These are phyloP conservation scores for Fusarium sp. DNA, from an alignment of 2,329 filamentous ascomycete species.

Conservation along the genomic window DNA sequence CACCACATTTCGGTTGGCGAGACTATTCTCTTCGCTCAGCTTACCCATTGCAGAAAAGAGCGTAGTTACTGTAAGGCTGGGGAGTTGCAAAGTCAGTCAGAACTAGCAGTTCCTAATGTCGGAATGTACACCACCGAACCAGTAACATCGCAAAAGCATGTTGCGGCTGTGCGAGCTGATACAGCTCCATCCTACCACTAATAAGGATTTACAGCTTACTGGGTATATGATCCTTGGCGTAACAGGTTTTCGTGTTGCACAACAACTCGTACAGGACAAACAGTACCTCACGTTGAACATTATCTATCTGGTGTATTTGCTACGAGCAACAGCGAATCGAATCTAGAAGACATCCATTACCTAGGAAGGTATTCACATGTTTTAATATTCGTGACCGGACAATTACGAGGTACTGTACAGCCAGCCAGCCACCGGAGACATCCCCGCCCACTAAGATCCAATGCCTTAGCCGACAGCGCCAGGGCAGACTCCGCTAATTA, in stretches of 20 bases:
- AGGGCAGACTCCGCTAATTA: slow-evolving; percentile 1
- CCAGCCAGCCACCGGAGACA: background rate
- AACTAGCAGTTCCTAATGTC: background rate
- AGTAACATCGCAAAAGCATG: slow-evolving; percentile 1
- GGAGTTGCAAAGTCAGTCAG: background rate
- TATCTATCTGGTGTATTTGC: background rate
- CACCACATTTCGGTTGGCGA: slow-evolving; percentile 9
- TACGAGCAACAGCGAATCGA: background rate
- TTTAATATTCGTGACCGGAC: background rate
- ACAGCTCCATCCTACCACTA: slow-evolving; percentile 1
- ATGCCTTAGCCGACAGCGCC: background rate
- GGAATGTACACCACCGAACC: background rate
- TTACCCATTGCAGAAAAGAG: background rate
- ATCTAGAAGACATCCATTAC: too few relatives aligned
- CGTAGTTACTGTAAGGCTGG: background rate
- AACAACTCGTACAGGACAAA: background rate
- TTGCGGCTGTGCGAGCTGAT: slow-evolving; percentile 12
- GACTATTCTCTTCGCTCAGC: slow-evolving; percentile 4
- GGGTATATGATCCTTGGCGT: background rate
- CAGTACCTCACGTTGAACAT: background rate
- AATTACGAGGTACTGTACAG: background rate
- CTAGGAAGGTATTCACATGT: background rate
- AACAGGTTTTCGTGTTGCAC: background rate
- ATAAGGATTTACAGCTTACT: background rate
- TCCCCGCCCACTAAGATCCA: background rate